Evolutionary conservation across 306 rosid genomes (phyloP).

Genomic region (Mimosa bimucronata): DNA sequence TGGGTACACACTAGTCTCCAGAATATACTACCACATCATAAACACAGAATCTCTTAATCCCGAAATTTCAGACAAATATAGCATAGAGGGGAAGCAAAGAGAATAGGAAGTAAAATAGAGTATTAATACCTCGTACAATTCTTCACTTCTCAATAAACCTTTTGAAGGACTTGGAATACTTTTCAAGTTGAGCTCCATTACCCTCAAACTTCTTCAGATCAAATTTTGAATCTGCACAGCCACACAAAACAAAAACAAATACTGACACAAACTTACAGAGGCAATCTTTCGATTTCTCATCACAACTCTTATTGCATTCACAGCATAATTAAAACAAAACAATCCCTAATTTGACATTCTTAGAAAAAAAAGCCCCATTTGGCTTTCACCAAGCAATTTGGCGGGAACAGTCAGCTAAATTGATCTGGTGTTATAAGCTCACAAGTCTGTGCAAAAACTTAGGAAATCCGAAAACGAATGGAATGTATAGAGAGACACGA

Average conservation of each 20-base stretch:
- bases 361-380: not conserved
- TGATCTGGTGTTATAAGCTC: too few species aligned
- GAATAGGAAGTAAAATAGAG: not conserved
- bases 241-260: constrained; percentile 1
- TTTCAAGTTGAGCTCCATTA: constrained; percentile 7
- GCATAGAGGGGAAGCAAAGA: too few species aligned
- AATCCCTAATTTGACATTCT: not conserved
- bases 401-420: not conserved
- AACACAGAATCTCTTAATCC: not conserved
- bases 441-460: too few species aligned
- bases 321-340: not conserved
- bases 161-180: not conserved
- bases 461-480: too few species aligned
- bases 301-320: not conserved
- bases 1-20: constrained; percentile 46
- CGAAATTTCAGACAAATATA: not conserved
- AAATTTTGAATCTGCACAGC: not conserved
- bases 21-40: constrained; percentile 43
- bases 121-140: constrained; percentile 12
- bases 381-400: not conserved
- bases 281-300: not conserved
- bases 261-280: not conserved
- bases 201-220: too few species aligned
- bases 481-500: too few species aligned
- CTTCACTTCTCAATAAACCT: constrained; percentile 12